Evolutionary conservation across 371 early-diverging fungal species (phyloP), one percentile per base, ranked within the genome.

Genomic region (Mucor mucedo): DNA sequence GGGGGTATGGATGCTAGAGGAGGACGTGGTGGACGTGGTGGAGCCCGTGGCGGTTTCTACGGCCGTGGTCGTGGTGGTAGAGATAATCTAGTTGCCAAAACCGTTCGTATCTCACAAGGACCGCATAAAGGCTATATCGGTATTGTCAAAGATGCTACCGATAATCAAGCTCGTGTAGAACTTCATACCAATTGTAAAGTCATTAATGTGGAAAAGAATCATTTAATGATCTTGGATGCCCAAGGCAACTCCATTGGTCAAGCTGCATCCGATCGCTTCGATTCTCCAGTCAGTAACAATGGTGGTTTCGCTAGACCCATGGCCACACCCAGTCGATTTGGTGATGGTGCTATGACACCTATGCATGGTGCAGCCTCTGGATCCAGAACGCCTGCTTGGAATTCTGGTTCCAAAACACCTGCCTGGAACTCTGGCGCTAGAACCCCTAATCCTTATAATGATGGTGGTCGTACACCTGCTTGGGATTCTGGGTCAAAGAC

Each of bases 91-190:
- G 76, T 97, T 9, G 88, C 89, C 49, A 91, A 94, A 70, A 94
- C 94, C 0, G 99, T 99, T 0, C 88, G 87, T 40, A 92, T 98
- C 53, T 87, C 84, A 4, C 84, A 89, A 47, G 99, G 99, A 6
- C 93, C 94, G 13, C 96, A 93, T 83, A 99, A 99, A 76, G 99
- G 99, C 10, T 98, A 96, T 72, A 75, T 93, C 32, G 99, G 99
- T 52, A 93, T 97, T 55, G 96, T 99, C 38, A 98, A 97, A 71
- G 98, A 97, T 55, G 84, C 91, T 0, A 87, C 88, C 1, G 90
- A 85, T 61, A 78, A 77, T 7, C 85, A 83, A 61, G 96, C 91
- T 1, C 87, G 98, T 42, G 92, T 99, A 3, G 98, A 99, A 76
- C 85, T 99, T 30, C 97, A 96, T 74, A 94, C 98, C 16, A 95